Evolutionary conservation across 1,139 yeast genomes (phyloP).

Genomic region (Diutina siamensis): DNA sequence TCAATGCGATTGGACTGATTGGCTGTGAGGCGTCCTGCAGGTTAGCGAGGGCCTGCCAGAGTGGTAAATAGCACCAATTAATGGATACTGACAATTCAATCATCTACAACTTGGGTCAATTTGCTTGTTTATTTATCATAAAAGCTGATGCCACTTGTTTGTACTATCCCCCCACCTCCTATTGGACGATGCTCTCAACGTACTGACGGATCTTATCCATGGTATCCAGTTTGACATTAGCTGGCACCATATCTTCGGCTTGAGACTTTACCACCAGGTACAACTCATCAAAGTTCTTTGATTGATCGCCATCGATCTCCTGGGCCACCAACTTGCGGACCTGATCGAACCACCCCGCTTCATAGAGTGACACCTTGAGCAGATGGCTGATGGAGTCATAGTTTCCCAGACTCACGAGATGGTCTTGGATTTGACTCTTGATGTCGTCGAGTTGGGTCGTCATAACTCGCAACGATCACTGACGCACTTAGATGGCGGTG

Average conservation of each 20-base stretch:
- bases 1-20: constrained; percentile 4
- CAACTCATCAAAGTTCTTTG: constrained; percentile 41
- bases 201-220: constrained; percentile 48
- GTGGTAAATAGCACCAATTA: no score
- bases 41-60: no score
- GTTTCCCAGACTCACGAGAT: constrained; percentile 67
- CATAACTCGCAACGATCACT: no score
- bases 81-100: no score
- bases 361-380: constrained; percentile 52
- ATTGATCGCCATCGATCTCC: constrained; percentile 22
- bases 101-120: no score
- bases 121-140: no score
- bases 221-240: constrained; percentile 47
- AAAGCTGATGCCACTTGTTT: no score
- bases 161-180: no score
- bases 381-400: constrained; percentile 57
- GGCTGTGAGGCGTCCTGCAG: background rate
- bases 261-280: constrained; percentile 45
- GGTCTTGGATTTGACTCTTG: constrained; percentile 55
- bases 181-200: constrained; percentile 41
- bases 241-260: constrained; percentile 64
- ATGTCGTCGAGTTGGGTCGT: constrained; percentile 12
- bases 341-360: constrained; percentile 81
- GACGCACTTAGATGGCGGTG: background rate
- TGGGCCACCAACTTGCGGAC: constrained; percentile 45